Evolutionary conservation across 768 basidiomycete genomes (phyloP).

Genomic region (Lentinula detonsa): DNA sequence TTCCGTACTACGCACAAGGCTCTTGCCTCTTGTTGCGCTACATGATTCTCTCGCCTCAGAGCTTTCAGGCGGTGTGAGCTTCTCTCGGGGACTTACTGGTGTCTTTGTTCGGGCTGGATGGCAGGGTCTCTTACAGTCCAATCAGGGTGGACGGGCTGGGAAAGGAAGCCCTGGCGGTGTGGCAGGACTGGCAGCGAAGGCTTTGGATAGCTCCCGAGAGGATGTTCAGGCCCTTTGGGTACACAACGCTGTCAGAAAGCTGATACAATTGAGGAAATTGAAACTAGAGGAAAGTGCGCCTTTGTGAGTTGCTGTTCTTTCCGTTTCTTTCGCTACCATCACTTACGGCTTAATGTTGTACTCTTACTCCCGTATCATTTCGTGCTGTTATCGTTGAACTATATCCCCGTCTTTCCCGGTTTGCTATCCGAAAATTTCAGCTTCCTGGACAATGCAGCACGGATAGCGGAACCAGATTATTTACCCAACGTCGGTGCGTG

Average conservation of each 20-base stretch:
- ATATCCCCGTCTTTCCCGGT: neutral
- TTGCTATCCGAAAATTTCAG: conserved; percentile 26
- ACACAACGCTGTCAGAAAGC: conserved; percentile 56
- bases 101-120: conserved; percentile 69
- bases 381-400: neutral
- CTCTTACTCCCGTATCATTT: neutral
- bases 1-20: conserved; percentile 41
- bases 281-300: conserved; percentile 70
- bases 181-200: conserved; percentile 49
- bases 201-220: conserved; percentile 39
- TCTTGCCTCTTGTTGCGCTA: conserved; percentile 60
- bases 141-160: conserved; percentile 33
- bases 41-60: conserved; percentile 66
- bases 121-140: conserved; percentile 53
- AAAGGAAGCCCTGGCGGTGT: conserved; percentile 24
- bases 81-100: conserved; percentile 53
- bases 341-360: neutral
- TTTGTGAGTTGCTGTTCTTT: conserved; percentile 45
- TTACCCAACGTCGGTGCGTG: conserved; percentile 59
- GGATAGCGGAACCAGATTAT: conserved; percentile 66
- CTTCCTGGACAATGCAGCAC: conserved; percentile 60
- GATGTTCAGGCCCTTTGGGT: conserved; percentile 64
- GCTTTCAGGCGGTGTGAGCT: conserved; percentile 57
- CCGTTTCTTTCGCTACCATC: conserved; percentile 7
- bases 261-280: conserved; percentile 53